Conservation (phyloP, 2,329 filamentous ascomycete genomes). For the Pezicula carpinea region DNA sequence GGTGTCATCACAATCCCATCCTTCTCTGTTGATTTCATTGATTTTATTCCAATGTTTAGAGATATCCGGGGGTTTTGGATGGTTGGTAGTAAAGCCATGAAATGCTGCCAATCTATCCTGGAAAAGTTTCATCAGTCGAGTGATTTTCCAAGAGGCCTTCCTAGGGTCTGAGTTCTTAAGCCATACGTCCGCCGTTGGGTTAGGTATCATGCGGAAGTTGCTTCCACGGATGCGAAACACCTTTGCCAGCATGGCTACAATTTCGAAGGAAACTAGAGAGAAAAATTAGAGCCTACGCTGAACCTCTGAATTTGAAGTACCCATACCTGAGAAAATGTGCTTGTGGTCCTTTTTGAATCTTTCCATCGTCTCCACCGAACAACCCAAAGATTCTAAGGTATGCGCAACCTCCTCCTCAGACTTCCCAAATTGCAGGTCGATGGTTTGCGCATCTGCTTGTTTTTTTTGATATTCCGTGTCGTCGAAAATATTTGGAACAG, state of each 20-base stretch:
- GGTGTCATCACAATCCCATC: neutral
- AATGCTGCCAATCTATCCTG: slow-evolving; percentile 16
- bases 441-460: slow-evolving; percentile 19
- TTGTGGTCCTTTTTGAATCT: slow-evolving; percentile 31
- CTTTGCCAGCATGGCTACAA: slow-evolving; percentile 52
- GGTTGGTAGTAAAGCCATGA: slow-evolving; percentile 3
- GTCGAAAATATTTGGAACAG: slow-evolving; percentile 50
- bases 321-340: slow-evolving; percentile 26
- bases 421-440: slow-evolving; percentile 43
- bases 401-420: slow-evolving; percentile 47
- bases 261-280: slow-evolving; percentile 48
- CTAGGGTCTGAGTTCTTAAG: slow-evolving; percentile 31
- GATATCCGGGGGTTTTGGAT: slow-evolving; percentile 14
- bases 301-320: no score
- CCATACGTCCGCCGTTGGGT: slow-evolving; percentile 52
- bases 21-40: neutral
- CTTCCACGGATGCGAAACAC: slow-evolving; percentile 45
- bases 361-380: slow-evolving; percentile 46
- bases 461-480: slow-evolving; percentile 34
- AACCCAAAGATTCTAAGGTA: slow-evolving; percentile 48
- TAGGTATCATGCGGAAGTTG: slow-evolving; percentile 50
- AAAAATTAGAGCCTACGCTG: neutral
- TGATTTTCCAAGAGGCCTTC: slow-evolving; percentile 26
- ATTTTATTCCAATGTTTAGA: slow-evolving; percentile 15
- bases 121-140: slow-evolving; percentile 24